These are phyloP conservation scores for Cladophialophora yegresii DNA, from an alignment of 2,329 filamentous ascomycete species.

Conservation along the genomic window DNA sequence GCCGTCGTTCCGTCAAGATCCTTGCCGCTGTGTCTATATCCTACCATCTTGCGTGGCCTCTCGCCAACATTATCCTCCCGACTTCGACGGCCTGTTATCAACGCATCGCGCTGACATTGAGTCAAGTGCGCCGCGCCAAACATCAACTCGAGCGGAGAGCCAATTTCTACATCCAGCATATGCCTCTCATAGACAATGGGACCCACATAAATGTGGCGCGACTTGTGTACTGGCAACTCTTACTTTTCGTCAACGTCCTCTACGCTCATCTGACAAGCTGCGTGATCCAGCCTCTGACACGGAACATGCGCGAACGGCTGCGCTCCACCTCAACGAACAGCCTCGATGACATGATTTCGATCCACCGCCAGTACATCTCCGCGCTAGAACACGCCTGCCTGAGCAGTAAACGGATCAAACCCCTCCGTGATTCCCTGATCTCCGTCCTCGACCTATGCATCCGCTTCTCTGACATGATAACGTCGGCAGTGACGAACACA, in stretches of 20 bases:
- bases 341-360: slow-evolving; percentile 76
- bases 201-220: slow-evolving; percentile 25
- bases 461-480: slow-evolving; percentile 61
- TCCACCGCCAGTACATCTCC: slow-evolving; percentile 66
- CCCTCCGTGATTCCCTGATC: slow-evolving; percentile 72
- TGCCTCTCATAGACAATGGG: slow-evolving; percentile 34
- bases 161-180: slow-evolving; percentile 42
- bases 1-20: slow-evolving; percentile 61
- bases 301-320: slow-evolving; percentile 61
- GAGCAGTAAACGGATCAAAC: slow-evolving; percentile 66
- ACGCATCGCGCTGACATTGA: slow-evolving; percentile 69
- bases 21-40: slow-evolving; percentile 65
- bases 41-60: slow-evolving; percentile 67
- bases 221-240: slow-evolving; percentile 65
- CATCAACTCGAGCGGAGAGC: slow-evolving; percentile 62
- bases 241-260: slow-evolving; percentile 76
- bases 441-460: slow-evolving; percentile 75
- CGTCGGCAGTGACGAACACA: slow-evolving; percentile 15
- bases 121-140: slow-evolving; percentile 74
- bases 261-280: slow-evolving; percentile 75
- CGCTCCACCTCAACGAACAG: slow-evolving; percentile 59
- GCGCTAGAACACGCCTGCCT: slow-evolving; percentile 68
- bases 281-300: slow-evolving; percentile 64
- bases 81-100: slow-evolving; percentile 68
- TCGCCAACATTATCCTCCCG: slow-evolving; percentile 71